phyloP scores from a whole-genome alignment of 2,329 filamentous ascomycete genomes.

The Pseudopyrenochaeta lycopersici region DNA sequence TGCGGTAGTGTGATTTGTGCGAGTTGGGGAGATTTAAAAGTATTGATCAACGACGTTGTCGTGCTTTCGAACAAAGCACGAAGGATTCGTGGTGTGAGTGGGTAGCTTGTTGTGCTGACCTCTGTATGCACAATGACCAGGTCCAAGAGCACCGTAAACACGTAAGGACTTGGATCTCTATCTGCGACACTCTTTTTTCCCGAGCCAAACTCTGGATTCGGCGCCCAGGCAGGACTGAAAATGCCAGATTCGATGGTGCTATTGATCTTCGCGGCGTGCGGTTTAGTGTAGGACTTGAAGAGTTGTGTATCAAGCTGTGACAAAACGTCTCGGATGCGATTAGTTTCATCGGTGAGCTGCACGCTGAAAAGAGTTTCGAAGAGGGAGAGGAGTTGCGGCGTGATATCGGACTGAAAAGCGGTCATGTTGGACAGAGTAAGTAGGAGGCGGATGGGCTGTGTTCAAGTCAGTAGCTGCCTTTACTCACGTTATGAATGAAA shows the following conservation, averaged over 20 bases:
- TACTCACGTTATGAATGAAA: neutral
- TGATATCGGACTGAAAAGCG: constrained; percentile 79
- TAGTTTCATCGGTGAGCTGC: constrained; percentile 91
- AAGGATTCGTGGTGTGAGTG: constrained; percentile 81
- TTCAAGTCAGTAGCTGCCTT: constrained; percentile 15
- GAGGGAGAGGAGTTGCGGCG: constrained; percentile 87
- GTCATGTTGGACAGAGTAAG: constrained; percentile 93
- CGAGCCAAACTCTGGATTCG: constrained; percentile 55
- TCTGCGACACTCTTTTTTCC: constrained; percentile 57
- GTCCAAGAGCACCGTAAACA: constrained; percentile 84
- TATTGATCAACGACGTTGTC: constrained; percentile 79
- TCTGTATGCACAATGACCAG: constrained; percentile 94
- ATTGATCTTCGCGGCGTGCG: constrained; percentile 63
- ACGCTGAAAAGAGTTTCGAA: constrained; percentile 96
- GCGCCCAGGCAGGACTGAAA: constrained; percentile 74
- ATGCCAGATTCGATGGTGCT: constrained; percentile 79
- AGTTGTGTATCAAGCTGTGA: constrained; percentile 89
- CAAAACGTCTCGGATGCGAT: constrained; percentile 89
- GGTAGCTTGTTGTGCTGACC: constrained; percentile 64
- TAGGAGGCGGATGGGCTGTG: constrained; percentile 87
- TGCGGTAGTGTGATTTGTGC: constrained; percentile 77
- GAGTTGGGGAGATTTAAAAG: constrained; percentile 67
- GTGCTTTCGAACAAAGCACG: constrained; percentile 86
- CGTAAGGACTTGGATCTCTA: constrained; percentile 81
- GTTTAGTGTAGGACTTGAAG: constrained; percentile 90